Evolutionary conservation across 305 asterid species (phyloP).

Genomic region (Fraxinus paxiana): DNA sequence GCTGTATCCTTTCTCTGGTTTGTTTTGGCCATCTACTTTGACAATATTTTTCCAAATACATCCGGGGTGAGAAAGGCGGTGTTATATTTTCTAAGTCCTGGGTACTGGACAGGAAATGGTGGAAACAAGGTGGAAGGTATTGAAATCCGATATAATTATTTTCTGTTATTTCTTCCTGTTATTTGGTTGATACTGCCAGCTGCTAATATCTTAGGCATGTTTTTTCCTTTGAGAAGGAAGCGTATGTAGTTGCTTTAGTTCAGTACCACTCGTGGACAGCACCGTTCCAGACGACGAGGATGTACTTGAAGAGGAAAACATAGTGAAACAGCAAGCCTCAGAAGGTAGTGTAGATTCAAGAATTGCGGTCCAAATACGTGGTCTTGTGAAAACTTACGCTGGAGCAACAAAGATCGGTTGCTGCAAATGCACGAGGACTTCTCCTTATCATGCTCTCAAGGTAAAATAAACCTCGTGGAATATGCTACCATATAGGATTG

Average conservation of each 20-base stretch:
- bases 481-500: background rate
- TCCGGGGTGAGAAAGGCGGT: slow-evolving; percentile 76
- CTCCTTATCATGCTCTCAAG: slow-evolving; percentile 84
- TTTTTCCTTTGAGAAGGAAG: slow-evolving; percentile 55
- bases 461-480: slow-evolving; percentile 30
- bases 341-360: slow-evolving; percentile 45
- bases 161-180: slow-evolving; percentile 7
- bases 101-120: slow-evolving; percentile 90
- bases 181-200: slow-evolving; percentile 6
- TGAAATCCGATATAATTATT: slow-evolving; percentile 3
- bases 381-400: slow-evolving; percentile 73
- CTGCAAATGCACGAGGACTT: slow-evolving; percentile 68
- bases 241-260: slow-evolving; percentile 55
- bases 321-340: slow-evolving; percentile 58
- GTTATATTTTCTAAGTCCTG: slow-evolving; percentile 66
- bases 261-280: slow-evolving; percentile 48
- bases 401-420: slow-evolving; percentile 58
- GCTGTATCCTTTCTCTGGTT: slow-evolving; percentile 63
- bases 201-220: slow-evolving; percentile 14
- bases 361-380: slow-evolving; percentile 77
- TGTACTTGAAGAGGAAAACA: slow-evolving; percentile 76
- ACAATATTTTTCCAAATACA: slow-evolving; percentile 69
- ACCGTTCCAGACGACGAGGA: slow-evolving; percentile 71
- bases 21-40: slow-evolving; percentile 78
- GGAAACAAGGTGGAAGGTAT: slow-evolving; percentile 73